Base-by-base conservation (phyloP, 2,329 filamentous ascomycete genomes). In the Eutypa lata region DNA sequence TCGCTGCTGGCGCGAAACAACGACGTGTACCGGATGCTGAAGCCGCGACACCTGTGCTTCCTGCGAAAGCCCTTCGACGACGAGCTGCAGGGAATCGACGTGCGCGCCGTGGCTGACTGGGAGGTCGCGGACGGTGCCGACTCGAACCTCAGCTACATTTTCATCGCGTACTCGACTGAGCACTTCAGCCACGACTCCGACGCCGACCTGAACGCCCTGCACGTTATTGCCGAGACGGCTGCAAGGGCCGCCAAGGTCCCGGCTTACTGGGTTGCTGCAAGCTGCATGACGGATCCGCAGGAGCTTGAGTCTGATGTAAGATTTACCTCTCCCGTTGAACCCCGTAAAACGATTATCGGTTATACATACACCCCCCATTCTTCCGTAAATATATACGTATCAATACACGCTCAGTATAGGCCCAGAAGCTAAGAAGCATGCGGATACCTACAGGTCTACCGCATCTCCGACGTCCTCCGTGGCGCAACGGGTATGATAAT, bases 381-480 rank as follows among this genome's bases (percentile, higher is more conserved):
- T n/a, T n/a, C n/a, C n/a, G n/a, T n/a, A n/a, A n/a, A n/a, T n/a
- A n/a, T n/a, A n/a, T n/a, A n/a, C n/a, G n/a, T n/a, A n/a, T n/a
- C n/a, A n/a, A n/a, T n/a, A n/a, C n/a, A n/a, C n/a, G n/a, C n/a
- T n/a, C n/a, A n/a, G n/a, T n/a, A n/a, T n/a, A n/a, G n/a, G n/a
- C n/a, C n/a, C n/a, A n/a, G n/a, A 42, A 3, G 14, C 38, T 42
- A 42, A 42, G 38, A 28, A 11, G 6, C 10, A 10, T 10, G 26
- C 10, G 10, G 5, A 8, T 21, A 21, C n/a, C 38, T n/a, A 45
- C 22, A 57, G 52, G 60, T 61, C 13, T 65, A 63, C 47, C 49
- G 55, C 18, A 65, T 64, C 40, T 53, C 54, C 11, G 63, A 65
- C 35, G 53, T 65, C 2, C 40, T 65, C 18, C 60, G 62, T 10